These are phyloP conservation scores for Emericellopsis atlantica DNA, from an alignment of 2,329 filamentous ascomycete species.

Conservation along the genomic window DNA sequence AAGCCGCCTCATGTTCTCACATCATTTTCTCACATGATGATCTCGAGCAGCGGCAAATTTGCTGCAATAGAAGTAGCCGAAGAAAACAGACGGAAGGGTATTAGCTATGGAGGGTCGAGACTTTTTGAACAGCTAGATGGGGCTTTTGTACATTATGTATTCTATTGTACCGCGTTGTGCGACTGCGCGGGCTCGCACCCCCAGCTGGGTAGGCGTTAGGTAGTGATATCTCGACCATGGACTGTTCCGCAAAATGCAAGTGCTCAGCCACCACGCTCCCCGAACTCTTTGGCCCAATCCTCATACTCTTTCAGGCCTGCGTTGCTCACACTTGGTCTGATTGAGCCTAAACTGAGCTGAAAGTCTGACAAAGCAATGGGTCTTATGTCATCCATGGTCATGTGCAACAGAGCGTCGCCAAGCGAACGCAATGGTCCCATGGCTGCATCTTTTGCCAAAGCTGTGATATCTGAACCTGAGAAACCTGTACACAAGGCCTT, in stretches of 20 bases:
- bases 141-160: too few relatives aligned
- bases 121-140: too few relatives aligned
- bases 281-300: conserved; percentile 88
- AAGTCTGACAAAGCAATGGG: conserved; percentile 80
- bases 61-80: too few relatives aligned
- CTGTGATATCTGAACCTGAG: conserved; percentile 92
- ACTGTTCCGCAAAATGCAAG: neutral
- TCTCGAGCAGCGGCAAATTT: too few relatives aligned
- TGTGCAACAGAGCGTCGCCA: conserved; percentile 78
- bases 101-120: too few relatives aligned
- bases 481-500: conserved; percentile 50
- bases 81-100: too few relatives aligned
- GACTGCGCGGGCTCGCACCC: too few relatives aligned
- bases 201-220: too few relatives aligned
- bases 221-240: too few relatives aligned
- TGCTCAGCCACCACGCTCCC: conserved; percentile 67
- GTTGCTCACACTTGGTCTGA: conserved; percentile 80
- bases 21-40: too few relatives aligned
- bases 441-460: conserved; percentile 90
- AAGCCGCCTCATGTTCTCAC: too few relatives aligned
- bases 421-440: conserved; percentile 90
- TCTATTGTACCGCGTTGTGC: too few relatives aligned
- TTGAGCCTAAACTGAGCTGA: conserved; percentile 67
- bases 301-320: conserved; percentile 81
- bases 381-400: conserved; percentile 88